Conservation (phyloP, 176 grass and related monocot species). For the Eleusine indica region DNA sequence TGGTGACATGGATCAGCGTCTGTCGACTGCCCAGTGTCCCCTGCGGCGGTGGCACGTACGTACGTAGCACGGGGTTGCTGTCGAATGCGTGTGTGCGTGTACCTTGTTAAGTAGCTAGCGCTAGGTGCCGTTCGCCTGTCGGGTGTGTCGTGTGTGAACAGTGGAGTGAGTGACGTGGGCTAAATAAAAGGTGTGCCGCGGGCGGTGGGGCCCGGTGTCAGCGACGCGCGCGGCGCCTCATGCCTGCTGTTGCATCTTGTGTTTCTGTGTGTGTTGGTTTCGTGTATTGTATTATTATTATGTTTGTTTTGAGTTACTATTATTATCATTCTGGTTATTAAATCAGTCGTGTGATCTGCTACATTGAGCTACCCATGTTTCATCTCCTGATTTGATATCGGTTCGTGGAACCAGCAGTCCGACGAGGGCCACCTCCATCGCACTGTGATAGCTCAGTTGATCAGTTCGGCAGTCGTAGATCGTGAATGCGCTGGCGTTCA, state of each 20-base stretch:
- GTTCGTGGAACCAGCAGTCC: not conserved
- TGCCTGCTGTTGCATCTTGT: not conserved
- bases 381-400: not conserved
- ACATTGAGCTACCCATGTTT: too few relatives aligned
- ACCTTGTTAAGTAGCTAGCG: not conserved
- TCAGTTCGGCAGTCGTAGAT: not conserved
- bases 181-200: conserved; percentile 38
- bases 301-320: too few relatives aligned
- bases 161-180: conserved; percentile 44
- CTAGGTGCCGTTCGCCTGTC: not conserved
- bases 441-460: not conserved
- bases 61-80: conserved; percentile 22
- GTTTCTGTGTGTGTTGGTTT: not conserved
- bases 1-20: not conserved
- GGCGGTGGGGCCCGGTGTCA: conserved; percentile 31
- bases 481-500: not conserved
- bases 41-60: conserved; percentile 3
- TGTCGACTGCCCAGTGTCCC: not conserved
- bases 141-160: not conserved
- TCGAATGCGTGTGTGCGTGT: not conserved
- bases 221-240: not conserved
- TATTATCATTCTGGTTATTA: not conserved
- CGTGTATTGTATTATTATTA: not conserved
- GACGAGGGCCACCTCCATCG: not conserved
- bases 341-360: too few relatives aligned